Evolutionary conservation across 2,329 filamentous ascomycete species (phyloP), one percentile per base, ranked within the genome.

Genomic region (Penicillium psychrosexuale): DNA sequence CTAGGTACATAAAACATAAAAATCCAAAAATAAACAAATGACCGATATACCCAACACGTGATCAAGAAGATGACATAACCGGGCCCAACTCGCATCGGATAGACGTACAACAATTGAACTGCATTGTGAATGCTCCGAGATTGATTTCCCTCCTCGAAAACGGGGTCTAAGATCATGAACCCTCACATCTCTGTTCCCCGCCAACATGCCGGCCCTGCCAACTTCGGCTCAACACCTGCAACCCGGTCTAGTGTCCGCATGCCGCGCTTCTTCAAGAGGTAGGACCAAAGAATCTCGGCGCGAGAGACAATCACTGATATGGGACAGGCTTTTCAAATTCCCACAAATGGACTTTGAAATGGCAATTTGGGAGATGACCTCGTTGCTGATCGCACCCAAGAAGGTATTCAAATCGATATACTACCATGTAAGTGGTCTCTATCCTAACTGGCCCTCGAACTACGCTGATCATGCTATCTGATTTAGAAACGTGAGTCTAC

Each of bases 311-410:
- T 27, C 36, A 51, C 60, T 64, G 45, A 62, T 51, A 5, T 45
- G 28, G n/a, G 36, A 19, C 47, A 81, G 80, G 55, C 74, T 88
- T 47, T 87, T 88, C 79, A 88, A 88, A 70, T 88, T 88, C 66
- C 84, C 85, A 11, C 85, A 87, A 64, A 88, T 88, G 85, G 85
- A 88, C 76, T 88, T 88, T 68, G 85, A 88, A 69, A 86, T 87
- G 79, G 85, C 85, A 19, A 82, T 87, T 62, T 88, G 85, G 85
- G 85, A 88, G 71, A 88, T 88, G 82, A 86, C 83, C 58, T 83
- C 81, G 64, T 76, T 88, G 50, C 78, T 88, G 60, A 84, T 88
- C 67, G 83, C 84, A 31, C 85, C 85, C 0, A 88, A 87, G 75
- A 87, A 87, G 69, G 85, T 88, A 47, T 88, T 88, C 70, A 78